A percentile compares a stretch with the other conserved stretches of the same genome.
These are phyloP conservation scores for Flaveria bidentis DNA, from an alignment of 129 eudicot species.

Conservation along the genomic window DNA sequence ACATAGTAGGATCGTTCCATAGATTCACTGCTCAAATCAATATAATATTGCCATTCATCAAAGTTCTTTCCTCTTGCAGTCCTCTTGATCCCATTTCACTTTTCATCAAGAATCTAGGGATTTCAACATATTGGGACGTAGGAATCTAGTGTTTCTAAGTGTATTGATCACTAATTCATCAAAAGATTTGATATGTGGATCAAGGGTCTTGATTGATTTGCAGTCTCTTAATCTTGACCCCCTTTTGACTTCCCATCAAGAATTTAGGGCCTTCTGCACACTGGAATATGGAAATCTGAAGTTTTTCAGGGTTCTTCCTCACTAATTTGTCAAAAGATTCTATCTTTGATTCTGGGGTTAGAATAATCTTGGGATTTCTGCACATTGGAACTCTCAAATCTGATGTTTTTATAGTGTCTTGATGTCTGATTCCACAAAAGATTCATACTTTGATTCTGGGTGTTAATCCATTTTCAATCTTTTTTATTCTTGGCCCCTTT, in stretches of 20 bases:
- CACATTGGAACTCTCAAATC: slow-evolving; percentile 9
- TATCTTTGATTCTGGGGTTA: background rate
- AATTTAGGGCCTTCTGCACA: slow-evolving; percentile 5
- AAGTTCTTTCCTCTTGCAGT: background rate
- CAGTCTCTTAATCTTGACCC: slow-evolving; percentile 15
- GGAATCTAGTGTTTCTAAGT: slow-evolving; percentile 14
- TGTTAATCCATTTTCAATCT: background rate
- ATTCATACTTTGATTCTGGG: background rate
- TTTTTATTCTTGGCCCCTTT: background rate
- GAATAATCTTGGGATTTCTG: background rate
- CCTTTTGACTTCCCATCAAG: slow-evolving; percentile 7
- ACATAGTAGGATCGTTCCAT: too few species aligned
- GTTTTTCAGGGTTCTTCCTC: slow-evolving; percentile 8
- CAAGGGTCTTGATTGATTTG: slow-evolving; percentile 12
- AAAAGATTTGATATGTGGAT: slow-evolving; percentile 19
- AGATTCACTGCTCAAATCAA: background rate
- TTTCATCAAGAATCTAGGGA: slow-evolving; percentile 13
- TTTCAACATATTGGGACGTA: slow-evolving; percentile 9
- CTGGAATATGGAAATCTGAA: slow-evolving; percentile 16
- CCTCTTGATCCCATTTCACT: slow-evolving; percentile 9
- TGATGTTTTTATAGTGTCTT: slow-evolving; percentile 16
- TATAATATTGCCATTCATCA: slow-evolving; percentile 1
- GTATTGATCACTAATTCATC: slow-evolving; percentile 4
- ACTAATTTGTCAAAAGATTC: slow-evolving; percentile 1
- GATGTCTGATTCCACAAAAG: slow-evolving; percentile 5